Conservation (phyloP, 768 basidiomycete species). For the Termitomyces eurrhizus region DNA sequence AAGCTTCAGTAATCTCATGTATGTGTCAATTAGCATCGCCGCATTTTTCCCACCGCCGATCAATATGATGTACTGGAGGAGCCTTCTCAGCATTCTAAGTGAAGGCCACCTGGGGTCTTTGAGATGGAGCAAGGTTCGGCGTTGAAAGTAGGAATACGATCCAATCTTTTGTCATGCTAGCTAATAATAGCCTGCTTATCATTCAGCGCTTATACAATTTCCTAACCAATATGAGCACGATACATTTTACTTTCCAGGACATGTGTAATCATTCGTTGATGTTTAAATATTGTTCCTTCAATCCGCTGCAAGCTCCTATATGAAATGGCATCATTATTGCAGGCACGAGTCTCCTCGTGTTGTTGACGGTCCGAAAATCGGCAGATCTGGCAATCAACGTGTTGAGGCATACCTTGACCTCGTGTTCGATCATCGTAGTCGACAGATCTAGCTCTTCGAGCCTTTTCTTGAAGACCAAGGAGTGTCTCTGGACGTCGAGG, state of each 20-base stretch:
- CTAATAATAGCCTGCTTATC: not conserved
- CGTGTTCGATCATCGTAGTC: conserved; percentile 7
- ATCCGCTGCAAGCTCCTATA: not conserved
- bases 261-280: not conserved
- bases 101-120: not conserved
- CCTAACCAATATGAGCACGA: not conserved
- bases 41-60: not conserved
- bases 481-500: not conserved
- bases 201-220: not conserved
- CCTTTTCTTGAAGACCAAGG: not conserved
- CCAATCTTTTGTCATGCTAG: not conserved
- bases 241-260: not conserved
- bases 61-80: not conserved
- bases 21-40: not conserved
- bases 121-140: not conserved
- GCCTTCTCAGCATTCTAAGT: not conserved
- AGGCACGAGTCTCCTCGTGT: conserved; percentile 4
- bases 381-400: not conserved
- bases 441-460: not conserved
- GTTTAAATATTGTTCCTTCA: not conserved
- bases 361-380: conserved; percentile 4
- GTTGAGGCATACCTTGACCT: conserved; percentile 3
- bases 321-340: not conserved
- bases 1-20: not conserved
- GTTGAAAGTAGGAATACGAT: not conserved